A percentile compares a stretch with the other conserved stretches of the same genome.
phyloP scores from a whole-genome alignment of 768 basidiomycete species.

The Sporobolomyces pararoseus region DNA sequence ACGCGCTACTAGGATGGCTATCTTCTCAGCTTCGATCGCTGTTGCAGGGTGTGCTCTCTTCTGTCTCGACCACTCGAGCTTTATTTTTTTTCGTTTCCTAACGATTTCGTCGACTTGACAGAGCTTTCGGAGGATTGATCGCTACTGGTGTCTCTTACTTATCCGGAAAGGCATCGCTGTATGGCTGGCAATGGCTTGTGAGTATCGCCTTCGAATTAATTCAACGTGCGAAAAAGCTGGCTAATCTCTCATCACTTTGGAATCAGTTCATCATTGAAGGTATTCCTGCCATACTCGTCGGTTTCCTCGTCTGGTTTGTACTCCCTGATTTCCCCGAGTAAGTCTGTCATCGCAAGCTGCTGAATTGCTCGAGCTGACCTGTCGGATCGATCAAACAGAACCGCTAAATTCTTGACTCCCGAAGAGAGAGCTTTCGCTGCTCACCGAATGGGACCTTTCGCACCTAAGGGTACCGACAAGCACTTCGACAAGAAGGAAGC shows the following conservation, averaged over 20 bases:
- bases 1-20: conserved; percentile 25
- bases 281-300: conserved; percentile 26
- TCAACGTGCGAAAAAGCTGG: background rate
- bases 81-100: background rate
- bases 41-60: conserved; percentile 2
- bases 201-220: background rate
- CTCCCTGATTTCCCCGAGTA: conserved; percentile 30
- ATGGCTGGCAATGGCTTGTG: conserved; percentile 40
- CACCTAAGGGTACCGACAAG: conserved; percentile 30
- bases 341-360: background rate
- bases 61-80: background rate
- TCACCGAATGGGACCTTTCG: conserved; percentile 22
- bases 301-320: conserved; percentile 14
- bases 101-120: background rate
- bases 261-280: conserved; percentile 25
- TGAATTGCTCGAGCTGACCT: no score
- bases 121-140: conserved; percentile 29
- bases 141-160: conserved; percentile 20
- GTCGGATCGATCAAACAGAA: background rate
- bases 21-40: conserved; percentile 25
- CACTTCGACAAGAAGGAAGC: conserved; percentile 30
- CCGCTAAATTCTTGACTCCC: conserved; percentile 30
- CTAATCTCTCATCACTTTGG: background rate
- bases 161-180: conserved; percentile 6
- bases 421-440: conserved; percentile 23